Evolutionary conservation across 1,284 basidiomycete species (phyloP).

Genomic region (Exobasidium rhododendri): DNA sequence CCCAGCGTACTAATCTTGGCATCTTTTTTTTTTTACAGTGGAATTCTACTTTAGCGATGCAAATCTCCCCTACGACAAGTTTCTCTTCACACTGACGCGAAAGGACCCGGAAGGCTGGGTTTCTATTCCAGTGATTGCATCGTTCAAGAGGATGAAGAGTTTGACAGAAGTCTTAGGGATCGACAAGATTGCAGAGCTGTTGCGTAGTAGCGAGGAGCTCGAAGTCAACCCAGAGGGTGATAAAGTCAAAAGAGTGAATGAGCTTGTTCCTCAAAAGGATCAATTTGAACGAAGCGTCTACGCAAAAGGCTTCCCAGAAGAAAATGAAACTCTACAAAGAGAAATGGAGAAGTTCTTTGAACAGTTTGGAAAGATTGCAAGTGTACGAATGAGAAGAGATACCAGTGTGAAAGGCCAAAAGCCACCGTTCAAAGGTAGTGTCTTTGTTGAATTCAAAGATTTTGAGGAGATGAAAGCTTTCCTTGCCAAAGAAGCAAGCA

Average conservation of each 20-base stretch:
- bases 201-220: constrained; percentile 59
- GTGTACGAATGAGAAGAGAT: constrained; percentile 79
- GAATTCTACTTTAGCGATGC: constrained; percentile 89
- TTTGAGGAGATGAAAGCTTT: constrained; percentile 71
- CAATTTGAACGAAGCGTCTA: constrained; percentile 55
- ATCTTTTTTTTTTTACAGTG: constrained; percentile 65
- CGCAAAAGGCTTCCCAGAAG: constrained; percentile 79
- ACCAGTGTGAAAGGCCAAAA: constrained; percentile 62
- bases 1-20: no score
- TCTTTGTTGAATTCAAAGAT: constrained; percentile 85
- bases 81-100: constrained; percentile 66
- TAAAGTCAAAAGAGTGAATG: constrained; percentile 70
- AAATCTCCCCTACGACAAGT: constrained; percentile 96
- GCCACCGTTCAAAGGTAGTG: constrained; percentile 83
- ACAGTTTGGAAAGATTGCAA: constrained; percentile 75
- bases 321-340: constrained; percentile 68
- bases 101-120: constrained; percentile 71
- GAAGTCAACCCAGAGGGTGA: constrained; percentile 72
- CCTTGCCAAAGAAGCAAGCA: constrained; percentile 67
- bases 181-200: constrained; percentile 38
- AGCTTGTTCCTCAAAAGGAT: constrained; percentile 42
- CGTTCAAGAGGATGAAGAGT: constrained; percentile 89
- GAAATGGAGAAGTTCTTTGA: constrained; percentile 79
- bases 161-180: constrained; percentile 54
- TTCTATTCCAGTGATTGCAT: constrained; percentile 77